Evolutionary conservation across 192 early-diverging fungal species (phyloP).

Genomic region (Dispira parvispora): DNA sequence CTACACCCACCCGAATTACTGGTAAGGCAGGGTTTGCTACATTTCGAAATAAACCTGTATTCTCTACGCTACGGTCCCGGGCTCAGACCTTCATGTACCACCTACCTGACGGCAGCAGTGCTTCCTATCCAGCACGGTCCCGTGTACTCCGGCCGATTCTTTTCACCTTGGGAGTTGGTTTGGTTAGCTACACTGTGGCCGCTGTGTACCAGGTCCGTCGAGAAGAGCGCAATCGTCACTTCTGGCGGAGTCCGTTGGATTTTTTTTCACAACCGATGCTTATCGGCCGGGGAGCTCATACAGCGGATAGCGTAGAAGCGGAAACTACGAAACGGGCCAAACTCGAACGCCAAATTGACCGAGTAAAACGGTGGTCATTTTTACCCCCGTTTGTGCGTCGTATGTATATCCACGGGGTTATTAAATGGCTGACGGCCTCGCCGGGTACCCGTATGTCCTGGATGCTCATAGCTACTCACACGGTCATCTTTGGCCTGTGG

Average conservation of each 20-base stretch:
- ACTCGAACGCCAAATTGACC: background rate
- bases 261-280: background rate
- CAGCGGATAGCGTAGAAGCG: background rate
- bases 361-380: background rate
- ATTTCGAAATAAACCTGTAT: background rate
- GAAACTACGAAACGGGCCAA: background rate
- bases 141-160: conserved; percentile 1
- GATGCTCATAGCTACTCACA: conserved; percentile 20
- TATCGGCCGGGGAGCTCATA: background rate
- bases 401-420: background rate
- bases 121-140: background rate
- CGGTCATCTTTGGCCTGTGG: conserved; percentile 62
- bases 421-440: background rate
- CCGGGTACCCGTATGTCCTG: background rate
- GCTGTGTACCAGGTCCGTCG: background rate
- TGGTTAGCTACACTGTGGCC: background rate
- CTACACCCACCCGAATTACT: background rate
- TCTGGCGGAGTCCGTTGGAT: background rate
- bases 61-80: background rate
- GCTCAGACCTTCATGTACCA: background rate
- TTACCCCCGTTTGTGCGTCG: background rate
- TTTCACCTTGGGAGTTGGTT: background rate
- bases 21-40: background rate
- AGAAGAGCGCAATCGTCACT: background rate
- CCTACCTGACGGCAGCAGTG: background rate